Evolutionary conservation across 1,139 yeast species (phyloP).

Genomic region (Nakaseomyces glabratus): DNA sequence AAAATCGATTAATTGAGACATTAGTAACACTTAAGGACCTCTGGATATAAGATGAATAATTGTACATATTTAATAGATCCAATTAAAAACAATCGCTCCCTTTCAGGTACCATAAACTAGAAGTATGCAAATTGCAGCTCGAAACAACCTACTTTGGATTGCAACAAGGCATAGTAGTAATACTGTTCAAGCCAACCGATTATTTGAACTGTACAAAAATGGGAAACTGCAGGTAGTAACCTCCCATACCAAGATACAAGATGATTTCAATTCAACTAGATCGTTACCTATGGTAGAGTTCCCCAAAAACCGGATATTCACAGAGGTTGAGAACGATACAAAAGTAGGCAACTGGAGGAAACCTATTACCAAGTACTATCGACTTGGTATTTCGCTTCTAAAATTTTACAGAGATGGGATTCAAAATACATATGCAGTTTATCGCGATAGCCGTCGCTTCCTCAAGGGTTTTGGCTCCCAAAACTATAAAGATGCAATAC

Average conservation of each 20-base stretch:
- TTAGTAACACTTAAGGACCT: too few species aligned
- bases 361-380: conserved; percentile 22
- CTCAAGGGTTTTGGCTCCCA: neutral
- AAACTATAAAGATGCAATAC: neutral
- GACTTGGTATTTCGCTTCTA: conserved; percentile 20
- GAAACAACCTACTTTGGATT: too few species aligned
- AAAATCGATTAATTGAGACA: too few species aligned
- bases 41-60: too few species aligned
- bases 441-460: conserved; percentile 12
- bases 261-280: conserved; percentile 14
- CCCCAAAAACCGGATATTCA: conserved; percentile 17
- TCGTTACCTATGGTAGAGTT: conserved; percentile 19
- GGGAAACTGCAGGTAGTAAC: neutral
- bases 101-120: too few species aligned
- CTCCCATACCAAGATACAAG: conserved; percentile 1
- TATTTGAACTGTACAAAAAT: neutral
- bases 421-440: conserved; percentile 19
- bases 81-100: too few species aligned
- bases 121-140: too few species aligned
- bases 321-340: conserved; percentile 15
- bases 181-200: too few species aligned
- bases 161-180: too few species aligned
- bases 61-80: too few species aligned
- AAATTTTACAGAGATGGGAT: conserved; percentile 22
- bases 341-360: conserved; percentile 26